A percentile compares a stretch with the other conserved stretches of the same genome.
These are phyloP conservation scores for Phytophthora palmivora DNA, from an alignment of 352 stramenopile genomes.

Conservation along the genomic window DNA sequence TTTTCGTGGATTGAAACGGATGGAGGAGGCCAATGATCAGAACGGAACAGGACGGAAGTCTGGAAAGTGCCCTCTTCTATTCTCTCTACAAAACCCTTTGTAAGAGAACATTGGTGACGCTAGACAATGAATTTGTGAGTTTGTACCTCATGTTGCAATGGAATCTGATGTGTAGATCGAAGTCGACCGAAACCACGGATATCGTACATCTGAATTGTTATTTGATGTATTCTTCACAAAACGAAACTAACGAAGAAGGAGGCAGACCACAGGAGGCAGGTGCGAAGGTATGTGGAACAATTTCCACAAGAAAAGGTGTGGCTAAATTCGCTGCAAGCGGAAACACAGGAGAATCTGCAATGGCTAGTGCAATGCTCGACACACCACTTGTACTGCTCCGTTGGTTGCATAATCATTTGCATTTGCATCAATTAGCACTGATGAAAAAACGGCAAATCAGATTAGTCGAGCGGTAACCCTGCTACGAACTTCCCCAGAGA, in stretches of 20 bases:
- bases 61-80: constrained; percentile 12
- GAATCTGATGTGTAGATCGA: constrained; percentile 41
- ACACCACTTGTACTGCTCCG: too few relatives aligned
- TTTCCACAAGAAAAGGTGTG: too few relatives aligned
- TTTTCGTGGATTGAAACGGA: constrained; percentile 18
- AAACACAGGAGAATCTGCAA: too few relatives aligned
- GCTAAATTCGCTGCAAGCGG: too few relatives aligned
- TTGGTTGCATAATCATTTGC: too few relatives aligned
- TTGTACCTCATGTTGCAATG: constrained; percentile 33
- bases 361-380: too few relatives aligned
- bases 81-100: constrained; percentile 6
- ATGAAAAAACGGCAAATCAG: too few relatives aligned
- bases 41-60: constrained; percentile 4
- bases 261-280: too few relatives aligned
- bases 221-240: constrained; percentile 30
- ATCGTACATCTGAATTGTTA: constrained; percentile 10
- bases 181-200: constrained; percentile 26
- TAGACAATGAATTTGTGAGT: constrained; percentile 23
- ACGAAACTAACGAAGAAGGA: constrained; percentile 31
- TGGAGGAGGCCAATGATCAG: constrained; percentile 15
- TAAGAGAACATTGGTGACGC: not conserved
- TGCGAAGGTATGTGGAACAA: too few relatives aligned
- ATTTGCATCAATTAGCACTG: too few relatives aligned
- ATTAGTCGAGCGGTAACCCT: too few relatives aligned
- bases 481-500: too few relatives aligned